Base-by-base conservation (phyloP, 495 filamentous ascomycete genomes). In the Aspergillus cristatus region DNA sequence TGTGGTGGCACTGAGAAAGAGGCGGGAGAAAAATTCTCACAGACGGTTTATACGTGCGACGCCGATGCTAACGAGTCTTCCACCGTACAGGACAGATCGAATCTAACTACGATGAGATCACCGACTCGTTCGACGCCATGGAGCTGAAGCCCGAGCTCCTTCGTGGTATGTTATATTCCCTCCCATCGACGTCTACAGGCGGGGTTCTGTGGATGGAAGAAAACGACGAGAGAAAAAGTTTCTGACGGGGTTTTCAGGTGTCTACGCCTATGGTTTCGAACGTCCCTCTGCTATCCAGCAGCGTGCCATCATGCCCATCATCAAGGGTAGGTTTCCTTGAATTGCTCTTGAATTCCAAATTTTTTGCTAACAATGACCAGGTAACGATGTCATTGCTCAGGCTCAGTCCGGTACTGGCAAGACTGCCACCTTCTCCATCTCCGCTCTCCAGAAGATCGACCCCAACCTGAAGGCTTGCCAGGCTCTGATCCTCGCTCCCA, bases 101-200 rank as follows among this genome's bases (percentile, higher is more conserved):
- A 73, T 95, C 89, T 57, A 99, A 97, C 84, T 99, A 99, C 71
- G 91, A 99, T 78, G 93, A 99, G 78, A 86, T 90, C 54, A 91
- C 89, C 63, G 91, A 99, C 68, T 94, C 88, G 41, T 98, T 98
- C 67, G 91, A 98, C 69, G 75, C 87, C 45, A 98, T 98, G 91
- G 80, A 82, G 68, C 76, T 98, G 55, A 94, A 93, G 77, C 52
- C 83, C 34, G 91, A 98, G 77, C 80, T 98, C 56, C 83, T 98
- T 55, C 89, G 91, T 72, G 91, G 86, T 91, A 80, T 70, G 81
- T 69, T 33, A 51, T 38, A 28, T 37, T 29, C 34, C 36, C 18
- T 28, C 32, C 35, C 35, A 17, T 40, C n/a, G n/a, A n/a, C n/a
- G n/a, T n/a, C n/a, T n/a, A n/a, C n/a, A n/a, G 42, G 45, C 34